phyloP scores from a whole-genome alignment of 768 basidiomycete species.

The Trametes coccinea region DNA sequence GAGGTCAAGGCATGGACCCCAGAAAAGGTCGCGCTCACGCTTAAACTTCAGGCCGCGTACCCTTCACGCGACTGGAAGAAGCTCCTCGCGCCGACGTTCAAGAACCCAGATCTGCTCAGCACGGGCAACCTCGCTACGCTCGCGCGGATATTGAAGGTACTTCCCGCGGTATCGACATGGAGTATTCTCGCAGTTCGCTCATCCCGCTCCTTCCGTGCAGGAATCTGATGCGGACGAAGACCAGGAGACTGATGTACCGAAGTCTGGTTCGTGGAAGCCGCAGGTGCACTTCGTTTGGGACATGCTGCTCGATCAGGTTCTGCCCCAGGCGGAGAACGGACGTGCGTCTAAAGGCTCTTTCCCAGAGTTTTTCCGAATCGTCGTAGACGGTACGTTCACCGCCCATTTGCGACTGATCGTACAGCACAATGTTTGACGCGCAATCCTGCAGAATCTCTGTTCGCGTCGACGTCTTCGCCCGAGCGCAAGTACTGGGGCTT shows the following conservation, averaged over 20 bases:
- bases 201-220: slow-evolving; percentile 35
- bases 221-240: slow-evolving; percentile 46
- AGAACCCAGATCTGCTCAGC: slow-evolving; percentile 66
- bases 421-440: slow-evolving; percentile 5
- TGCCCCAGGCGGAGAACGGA: slow-evolving; percentile 38
- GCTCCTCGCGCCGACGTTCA: slow-evolving; percentile 72
- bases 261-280: slow-evolving; percentile 77
- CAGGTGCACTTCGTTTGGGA: slow-evolving; percentile 94
- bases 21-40: slow-evolving; percentile 81
- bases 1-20: slow-evolving; percentile 70
- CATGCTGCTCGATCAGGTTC: slow-evolving; percentile 72
- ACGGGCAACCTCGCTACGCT: slow-evolving; percentile 71
- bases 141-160: slow-evolving; percentile 79
- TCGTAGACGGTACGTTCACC: slow-evolving; percentile 73
- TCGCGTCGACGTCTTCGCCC: slow-evolving; percentile 78
- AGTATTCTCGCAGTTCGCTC: not conserved
- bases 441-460: slow-evolving; percentile 71
- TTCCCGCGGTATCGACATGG: not conserved
- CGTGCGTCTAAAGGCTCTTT: slow-evolving; percentile 58
- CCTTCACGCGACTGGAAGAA: slow-evolving; percentile 69
- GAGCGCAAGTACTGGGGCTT: slow-evolving; percentile 98
- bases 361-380: slow-evolving; percentile 87
- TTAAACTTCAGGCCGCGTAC: slow-evolving; percentile 64
- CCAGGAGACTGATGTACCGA: slow-evolving; percentile 44
- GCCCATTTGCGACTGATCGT: slow-evolving; percentile 5